phyloP scores from a whole-genome alignment of 228 moss, liverwort and hornwort genomes.

The Sphagnum fallax region DNA sequence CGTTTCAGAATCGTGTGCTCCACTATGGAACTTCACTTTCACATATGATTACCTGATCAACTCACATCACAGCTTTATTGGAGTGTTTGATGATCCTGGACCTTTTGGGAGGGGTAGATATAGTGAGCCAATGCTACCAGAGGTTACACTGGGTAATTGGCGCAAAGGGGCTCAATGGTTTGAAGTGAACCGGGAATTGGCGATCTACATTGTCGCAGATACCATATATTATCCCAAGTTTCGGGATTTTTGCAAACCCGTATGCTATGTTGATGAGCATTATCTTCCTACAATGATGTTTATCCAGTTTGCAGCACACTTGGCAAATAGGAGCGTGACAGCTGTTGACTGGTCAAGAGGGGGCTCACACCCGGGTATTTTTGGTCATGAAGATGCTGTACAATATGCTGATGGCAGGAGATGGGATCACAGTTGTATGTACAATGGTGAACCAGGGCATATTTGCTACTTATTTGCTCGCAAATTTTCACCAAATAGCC shows the following conservation, averaged over 20 bases:
- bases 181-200: slow-evolving; percentile 70
- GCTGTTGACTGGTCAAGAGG: slow-evolving; percentile 89
- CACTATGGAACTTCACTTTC: slow-evolving; percentile 63
- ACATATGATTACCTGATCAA: slow-evolving; percentile 50
- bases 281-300: slow-evolving; percentile 88
- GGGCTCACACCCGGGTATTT: slow-evolving; percentile 78
- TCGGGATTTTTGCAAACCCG: slow-evolving; percentile 70
- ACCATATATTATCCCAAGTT: slow-evolving; percentile 79
- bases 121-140: slow-evolving; percentile 56
- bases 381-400: slow-evolving; percentile 45
- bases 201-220: slow-evolving; percentile 68
- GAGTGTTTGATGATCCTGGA: slow-evolving; percentile 82
- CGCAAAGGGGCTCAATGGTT: slow-evolving; percentile 97
- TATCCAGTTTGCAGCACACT: slow-evolving; percentile 48
- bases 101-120: slow-evolving; percentile 84
- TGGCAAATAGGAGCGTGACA: slow-evolving; percentile 69
- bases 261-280: slow-evolving; percentile 96
- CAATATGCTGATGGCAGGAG: slow-evolving; percentile 34
- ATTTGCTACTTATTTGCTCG: slow-evolving; percentile 77
- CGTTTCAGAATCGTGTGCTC: slow-evolving; percentile 77
- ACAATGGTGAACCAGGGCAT: slow-evolving; percentile 41
- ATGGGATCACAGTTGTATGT: slow-evolving; percentile 32
- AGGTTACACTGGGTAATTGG: slow-evolving; percentile 76
- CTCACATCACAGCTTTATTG: slow-evolving; percentile 66
- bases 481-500: slow-evolving; percentile 73